Base-by-base conservation (phyloP, 495 filamentous ascomycete species). In the Aspergillus affinis region DNA sequence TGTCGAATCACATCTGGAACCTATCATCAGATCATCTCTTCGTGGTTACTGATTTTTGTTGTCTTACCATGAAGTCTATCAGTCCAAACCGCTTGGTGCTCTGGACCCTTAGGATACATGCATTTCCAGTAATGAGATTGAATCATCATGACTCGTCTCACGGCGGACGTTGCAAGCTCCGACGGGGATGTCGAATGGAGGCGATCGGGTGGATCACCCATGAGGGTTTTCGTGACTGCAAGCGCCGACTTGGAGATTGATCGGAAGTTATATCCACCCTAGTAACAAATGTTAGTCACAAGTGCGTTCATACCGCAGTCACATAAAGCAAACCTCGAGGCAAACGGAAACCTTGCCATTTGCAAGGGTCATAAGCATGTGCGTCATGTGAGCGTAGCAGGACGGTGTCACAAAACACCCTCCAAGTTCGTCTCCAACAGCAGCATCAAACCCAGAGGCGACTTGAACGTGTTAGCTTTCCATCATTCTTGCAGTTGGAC, bases 341-440 rank as follows among this genome's bases (percentile, higher is more conserved):
- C 93, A 97, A 23, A 96, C 91, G 10, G 90, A 90, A 49, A 98
- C 80, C 69, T 94, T 97, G 44, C 94, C 94, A 48, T 86, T 79
- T 3, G 94, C 93, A n/a, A 99, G 83, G 13, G 88, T 88, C 92
- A 97, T 98, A 18, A 99, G 82, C 93, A 97, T 97, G 67, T 97
- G 90, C 9, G 95, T 97, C 94, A 99, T 98, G 66, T 98, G 93
- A 19, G 92, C 91, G 70, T 98, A 99, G 67, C 95, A 93, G 21
- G 86, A 73, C 0, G 94, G 94, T 0, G 92, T 87, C 6, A 98
- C 93, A 64, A 88, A 92, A 70, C 95, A 99, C 32, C 87, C 91
- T 44, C 94, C 94, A 19, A 99, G 81, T 56, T 90, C 87, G 73
- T 99, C 94, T 8, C 95, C 94, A 48, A 85, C 90, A 2, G 94